phyloP scores from a whole-genome alignment of 352 stramenopile species.

The Globisporangium iwayamae region DNA sequence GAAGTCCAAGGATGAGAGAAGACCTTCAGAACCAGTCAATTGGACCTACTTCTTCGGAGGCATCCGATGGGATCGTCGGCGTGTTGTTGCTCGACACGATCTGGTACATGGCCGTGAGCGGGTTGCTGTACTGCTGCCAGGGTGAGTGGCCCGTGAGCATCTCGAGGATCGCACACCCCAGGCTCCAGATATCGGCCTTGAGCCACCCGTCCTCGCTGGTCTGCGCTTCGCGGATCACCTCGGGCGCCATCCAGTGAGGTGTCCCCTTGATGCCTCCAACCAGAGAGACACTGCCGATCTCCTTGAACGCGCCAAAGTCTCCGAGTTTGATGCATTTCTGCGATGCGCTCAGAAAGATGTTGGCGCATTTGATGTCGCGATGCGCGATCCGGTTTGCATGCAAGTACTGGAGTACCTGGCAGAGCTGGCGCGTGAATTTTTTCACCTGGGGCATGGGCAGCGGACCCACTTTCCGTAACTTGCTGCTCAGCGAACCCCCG shows the following conservation, averaged over 20 bases:
- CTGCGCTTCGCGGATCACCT: slow-evolving; percentile 76
- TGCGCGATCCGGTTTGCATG: slow-evolving; percentile 88
- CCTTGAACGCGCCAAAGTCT: slow-evolving; percentile 80
- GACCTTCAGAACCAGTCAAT: neutral
- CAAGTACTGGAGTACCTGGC: slow-evolving; percentile 80
- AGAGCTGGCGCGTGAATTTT: slow-evolving; percentile 80
- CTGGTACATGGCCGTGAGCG: slow-evolving; percentile 89
- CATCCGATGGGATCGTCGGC: slow-evolving; percentile 52
- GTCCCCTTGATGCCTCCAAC: slow-evolving; percentile 85
- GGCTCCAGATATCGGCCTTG: slow-evolving; percentile 90
- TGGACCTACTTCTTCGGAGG: slow-evolving; percentile 43
- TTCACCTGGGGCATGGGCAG: slow-evolving; percentile 39
- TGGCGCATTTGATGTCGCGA: slow-evolving; percentile 86
- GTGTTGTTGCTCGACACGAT: slow-evolving; percentile 76
- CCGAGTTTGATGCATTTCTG: slow-evolving; percentile 54
- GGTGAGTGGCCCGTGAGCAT: slow-evolving; percentile 91
- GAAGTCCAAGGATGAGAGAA: too few species aligned
- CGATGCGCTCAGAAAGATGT: slow-evolving; percentile 57
- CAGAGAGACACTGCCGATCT: slow-evolving; percentile 60
- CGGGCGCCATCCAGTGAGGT: slow-evolving; percentile 90
- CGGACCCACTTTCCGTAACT: slow-evolving; percentile 47
- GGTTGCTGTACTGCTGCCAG: slow-evolving; percentile 87
- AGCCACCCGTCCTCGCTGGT: slow-evolving; percentile 72
- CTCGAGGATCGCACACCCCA: slow-evolving; percentile 91
- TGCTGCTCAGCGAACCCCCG: slow-evolving; percentile 66